Base-by-base conservation (phyloP, 2,329 filamentous ascomycete genomes). In the Trichophyton mentagrophytes region DNA sequence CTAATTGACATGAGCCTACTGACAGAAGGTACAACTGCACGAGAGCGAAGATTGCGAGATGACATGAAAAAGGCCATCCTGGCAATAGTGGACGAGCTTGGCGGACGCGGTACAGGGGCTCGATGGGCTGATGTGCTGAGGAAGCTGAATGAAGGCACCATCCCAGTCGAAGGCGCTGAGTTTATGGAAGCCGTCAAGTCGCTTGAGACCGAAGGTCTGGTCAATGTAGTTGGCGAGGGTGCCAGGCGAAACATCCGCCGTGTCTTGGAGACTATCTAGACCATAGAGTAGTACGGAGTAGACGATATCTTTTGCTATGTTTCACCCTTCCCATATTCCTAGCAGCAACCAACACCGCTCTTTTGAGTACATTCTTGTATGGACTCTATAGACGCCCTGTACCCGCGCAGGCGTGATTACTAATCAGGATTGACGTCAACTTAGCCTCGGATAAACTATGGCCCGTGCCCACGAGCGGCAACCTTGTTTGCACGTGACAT, bases 1-100 rank as follows among this genome's bases (percentile, higher is more conserved):
- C 81, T 96, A 61, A 97, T 99, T 69, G 93, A 99, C 71, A 97
- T 99, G 93, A 88, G 88, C 61, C 79, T 99, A 57, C 79, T 99
- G 64, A 96, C 91, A 0, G 93, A 97, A 70, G 93, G 93, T n/a
- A 95, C 89, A 1, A 90, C 87, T 67, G 85, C 90, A 0, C 85
- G 85, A n/a, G 93, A 97, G 72, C 81, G 93, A 58, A 85, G 89
- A 70, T 80, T 89, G 65, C 88, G 86, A 70, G 85, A 87, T 44
- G 91, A 96, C 71, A 77, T 99, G 69, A 95, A 95, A 79, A 83
- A 82, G 61, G 90, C 87, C 0, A 79, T 95, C 0, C 72, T 95
- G 38, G 78, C 77, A 38, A 77, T 90, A 20, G 74, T 99, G 11
- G 92, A 97, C 70, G 90, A 96, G 67, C 81, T 95, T 76, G 85